These are phyloP conservation scores for Vachellia pachyceras DNA, from an alignment of 306 rosid genomes.

Conservation along the genomic window DNA sequence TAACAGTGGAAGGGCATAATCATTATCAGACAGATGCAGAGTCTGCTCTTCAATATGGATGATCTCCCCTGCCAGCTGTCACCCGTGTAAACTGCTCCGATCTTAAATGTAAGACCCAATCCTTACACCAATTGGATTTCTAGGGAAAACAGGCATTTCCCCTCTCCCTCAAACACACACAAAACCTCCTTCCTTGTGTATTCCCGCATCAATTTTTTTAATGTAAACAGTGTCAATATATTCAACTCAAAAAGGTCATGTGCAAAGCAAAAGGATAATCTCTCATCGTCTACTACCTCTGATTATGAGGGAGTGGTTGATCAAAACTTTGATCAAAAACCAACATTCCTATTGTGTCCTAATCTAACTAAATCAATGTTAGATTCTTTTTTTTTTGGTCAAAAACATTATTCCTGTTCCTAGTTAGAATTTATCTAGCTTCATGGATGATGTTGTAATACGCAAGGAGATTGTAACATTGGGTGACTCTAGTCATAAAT, in stretches of 20 bases:
- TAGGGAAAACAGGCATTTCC: slow-evolving; percentile 43
- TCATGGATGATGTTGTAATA: background rate
- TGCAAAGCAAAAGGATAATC: background rate
- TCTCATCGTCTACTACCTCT: background rate
- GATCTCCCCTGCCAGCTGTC: background rate
- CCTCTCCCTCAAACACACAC: background rate
- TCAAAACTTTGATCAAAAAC: background rate
- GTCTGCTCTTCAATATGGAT: slow-evolving; percentile 3
- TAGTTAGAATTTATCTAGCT: background rate
- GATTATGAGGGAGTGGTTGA: background rate
- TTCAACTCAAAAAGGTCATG: background rate
- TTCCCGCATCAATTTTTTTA: slow-evolving; percentile 49
- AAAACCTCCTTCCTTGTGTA: slow-evolving; percentile 6
- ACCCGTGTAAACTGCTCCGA: background rate
- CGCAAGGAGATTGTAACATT: background rate
- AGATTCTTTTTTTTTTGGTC: background rate
- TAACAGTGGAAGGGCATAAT: slow-evolving; percentile 11
- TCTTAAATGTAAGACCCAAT: background rate
- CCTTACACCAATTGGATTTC: background rate
- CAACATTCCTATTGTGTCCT: background rate
- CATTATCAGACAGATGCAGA: slow-evolving; percentile 21
- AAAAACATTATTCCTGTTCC: background rate
- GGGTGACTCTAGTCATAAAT: background rate
- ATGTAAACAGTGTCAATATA: background rate
- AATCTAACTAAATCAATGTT: background rate